Evolutionary conservation across 352 stramenopile species (phyloP).

Genomic region (Phytopythium ostracodes): DNA sequence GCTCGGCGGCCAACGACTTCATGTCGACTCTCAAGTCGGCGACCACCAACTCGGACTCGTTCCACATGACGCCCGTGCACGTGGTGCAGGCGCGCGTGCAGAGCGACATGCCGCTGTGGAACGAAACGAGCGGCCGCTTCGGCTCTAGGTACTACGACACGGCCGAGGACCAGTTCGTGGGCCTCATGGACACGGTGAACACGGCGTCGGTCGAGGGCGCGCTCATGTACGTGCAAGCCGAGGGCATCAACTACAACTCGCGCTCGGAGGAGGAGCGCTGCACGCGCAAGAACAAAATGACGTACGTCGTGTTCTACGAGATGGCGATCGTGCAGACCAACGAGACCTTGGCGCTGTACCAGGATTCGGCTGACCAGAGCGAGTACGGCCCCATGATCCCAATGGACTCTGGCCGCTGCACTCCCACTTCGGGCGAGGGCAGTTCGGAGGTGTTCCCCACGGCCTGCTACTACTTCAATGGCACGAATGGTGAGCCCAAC

Average conservation of each 20-base stretch:
- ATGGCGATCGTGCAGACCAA: slow-evolving; percentile 73
- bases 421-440: slow-evolving; percentile 28
- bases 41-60: slow-evolving; percentile 25
- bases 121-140: slow-evolving; percentile 47
- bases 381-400: slow-evolving; percentile 70
- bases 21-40: slow-evolving; percentile 24
- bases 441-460: slow-evolving; percentile 30
- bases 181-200: slow-evolving; percentile 80
- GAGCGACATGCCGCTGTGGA: slow-evolving; percentile 58
- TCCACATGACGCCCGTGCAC: slow-evolving; percentile 71
- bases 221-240: slow-evolving; percentile 86
- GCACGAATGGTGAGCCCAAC: slow-evolving; percentile 51
- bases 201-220: slow-evolving; percentile 73
- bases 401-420: slow-evolving; percentile 67
- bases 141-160: slow-evolving; percentile 55
- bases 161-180: slow-evolving; percentile 47
- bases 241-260: slow-evolving; percentile 79
- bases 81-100: slow-evolving; percentile 73
- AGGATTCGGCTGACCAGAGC: slow-evolving; percentile 30
- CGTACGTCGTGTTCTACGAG: slow-evolving; percentile 84
- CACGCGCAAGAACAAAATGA: slow-evolving; percentile 77
- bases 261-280: slow-evolving; percentile 52
- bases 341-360: slow-evolving; percentile 64
- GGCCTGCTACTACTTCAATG: slow-evolving; percentile 75
- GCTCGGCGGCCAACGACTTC: slow-evolving; percentile 29